Base-by-base conservation (phyloP, 139 green algal species). In the Dunaliella primolecta region DNA sequence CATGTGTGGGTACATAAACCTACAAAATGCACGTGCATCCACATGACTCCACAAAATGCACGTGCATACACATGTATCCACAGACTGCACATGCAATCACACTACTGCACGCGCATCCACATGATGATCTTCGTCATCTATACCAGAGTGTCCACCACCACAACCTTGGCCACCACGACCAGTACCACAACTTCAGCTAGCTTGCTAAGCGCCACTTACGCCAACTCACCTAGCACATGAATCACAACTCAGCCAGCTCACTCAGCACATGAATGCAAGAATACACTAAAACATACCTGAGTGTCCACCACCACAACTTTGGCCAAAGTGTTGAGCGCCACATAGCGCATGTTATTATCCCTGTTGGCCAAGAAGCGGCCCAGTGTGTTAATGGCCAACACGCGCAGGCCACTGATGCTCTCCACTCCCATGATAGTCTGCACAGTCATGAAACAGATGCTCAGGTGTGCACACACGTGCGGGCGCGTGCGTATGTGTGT, bases 171-270 rank as follows among this genome's bases (percentile, higher is more conserved):
- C 80, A 99, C n/a, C n/a, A n/a, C n/a, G n/a, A n/a, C n/a, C n/a
- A n/a, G n/a, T n/a, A n/a, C n/a, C n/a, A n/a, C n/a, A n/a, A n/a
- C n/a, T n/a, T n/a, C n/a, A n/a, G n/a, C n/a, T n/a, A n/a, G 92
- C 35, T 93, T 98, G 90, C 98, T 97, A 32, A 99, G 93, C 35
- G 97, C 97, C 83, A 99, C 97, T 88, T 99, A 99, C n/a, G n/a
- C n/a, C n/a, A n/a, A n/a, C n/a, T n/a, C n/a, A n/a, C n/a, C n/a
- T n/a, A n/a, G n/a, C n/a, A n/a, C n/a, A n/a, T n/a, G n/a, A n/a
- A n/a, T n/a, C n/a, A n/a, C n/a, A n/a, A n/a, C n/a, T n/a, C n/a
- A n/a, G n/a, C n/a, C n/a, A n/a, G n/a, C n/a, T n/a, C n/a, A n/a
- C n/a, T n/a, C n/a, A n/a, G n/a, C n/a, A n/a, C n/a, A n/a, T n/a